phyloP scores from a whole-genome alignment of 1,284 basidiomycete genomes.

The Ustilago tritici region DNA sequence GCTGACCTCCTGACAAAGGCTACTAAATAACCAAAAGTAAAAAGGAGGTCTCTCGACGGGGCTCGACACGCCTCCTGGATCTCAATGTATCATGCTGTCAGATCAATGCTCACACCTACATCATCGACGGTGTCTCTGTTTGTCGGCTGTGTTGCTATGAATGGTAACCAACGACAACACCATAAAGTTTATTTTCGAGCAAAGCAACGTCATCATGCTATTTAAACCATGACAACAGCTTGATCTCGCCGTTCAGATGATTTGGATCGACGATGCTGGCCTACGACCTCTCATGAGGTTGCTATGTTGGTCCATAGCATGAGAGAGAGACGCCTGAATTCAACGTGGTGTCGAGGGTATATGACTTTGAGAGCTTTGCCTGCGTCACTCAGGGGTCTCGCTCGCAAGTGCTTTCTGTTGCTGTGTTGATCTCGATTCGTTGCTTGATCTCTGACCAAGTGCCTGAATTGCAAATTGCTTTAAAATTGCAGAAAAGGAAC shows the following conservation, averaged over 20 bases:
- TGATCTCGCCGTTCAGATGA: background rate
- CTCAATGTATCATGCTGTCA: background rate
- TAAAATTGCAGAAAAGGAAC: background rate
- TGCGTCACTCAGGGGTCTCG: conserved; percentile 34
- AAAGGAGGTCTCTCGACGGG: background rate
- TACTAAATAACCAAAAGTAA: background rate
- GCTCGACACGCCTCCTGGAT: background rate
- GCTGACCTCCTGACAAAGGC: background rate
- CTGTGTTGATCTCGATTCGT: conserved; percentile 13
- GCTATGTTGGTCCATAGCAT: background rate
- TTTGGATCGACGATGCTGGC: conserved; percentile 13
- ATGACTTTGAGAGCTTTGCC: background rate
- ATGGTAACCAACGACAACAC: background rate
- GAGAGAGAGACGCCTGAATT: background rate
- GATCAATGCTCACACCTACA: background rate
- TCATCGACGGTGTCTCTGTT: conserved; percentile 6
- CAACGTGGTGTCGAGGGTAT: conserved; percentile 2
- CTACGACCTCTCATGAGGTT: conserved; percentile 8
- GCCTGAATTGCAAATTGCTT: conserved; percentile 9
- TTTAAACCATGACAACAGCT: conserved; percentile 7
- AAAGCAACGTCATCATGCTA: conserved; percentile 29
- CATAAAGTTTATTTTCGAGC: conserved; percentile 16
- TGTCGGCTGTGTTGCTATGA: background rate
- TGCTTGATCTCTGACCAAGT: conserved; percentile 21
- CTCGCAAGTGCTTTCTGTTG: background rate